phyloP scores from a whole-genome alignment of 495 filamentous ascomycete species.

The Clavariopsis aquatica region DNA sequence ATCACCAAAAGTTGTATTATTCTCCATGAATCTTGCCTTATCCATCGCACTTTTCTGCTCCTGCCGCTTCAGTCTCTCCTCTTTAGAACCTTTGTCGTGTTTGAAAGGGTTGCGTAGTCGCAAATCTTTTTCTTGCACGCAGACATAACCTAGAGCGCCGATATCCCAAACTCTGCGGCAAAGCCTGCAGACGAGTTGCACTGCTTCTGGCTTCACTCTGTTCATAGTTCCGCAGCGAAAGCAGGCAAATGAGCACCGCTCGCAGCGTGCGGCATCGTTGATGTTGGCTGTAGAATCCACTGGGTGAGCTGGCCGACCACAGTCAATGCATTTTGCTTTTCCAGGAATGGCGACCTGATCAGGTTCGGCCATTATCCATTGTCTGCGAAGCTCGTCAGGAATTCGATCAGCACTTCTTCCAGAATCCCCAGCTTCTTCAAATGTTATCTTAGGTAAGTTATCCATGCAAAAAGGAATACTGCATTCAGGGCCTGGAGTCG shows the following conservation, averaged over 20 bases:
- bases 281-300: slow-evolving; percentile 2
- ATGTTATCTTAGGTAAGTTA: slow-evolving; percentile 28
- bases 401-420: slow-evolving; percentile 42
- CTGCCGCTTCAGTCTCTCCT: not conserved
- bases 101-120: not conserved
- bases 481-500: slow-evolving; percentile 19
- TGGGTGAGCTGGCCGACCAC: slow-evolving; percentile 32
- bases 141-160: slow-evolving; percentile 25
- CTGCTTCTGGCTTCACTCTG: not conserved
- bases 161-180: slow-evolving; percentile 26
- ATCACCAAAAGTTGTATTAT: slow-evolving; percentile 20
- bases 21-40: not conserved
- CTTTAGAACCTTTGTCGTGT: not conserved
- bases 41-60: not conserved
- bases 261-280: slow-evolving; percentile 17
- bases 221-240: slow-evolving; percentile 29
- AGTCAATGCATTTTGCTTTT: slow-evolving; percentile 30
- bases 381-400: slow-evolving; percentile 37
- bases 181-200: not conserved
- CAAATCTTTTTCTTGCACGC: slow-evolving; percentile 10
- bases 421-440: slow-evolving; percentile 40
- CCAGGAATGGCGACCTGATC: slow-evolving; percentile 6
- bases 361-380: slow-evolving; percentile 13
- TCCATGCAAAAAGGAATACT: slow-evolving; percentile 29
- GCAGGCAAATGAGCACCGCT: slow-evolving; percentile 37